Base-by-base conservation (phyloP, 1,139 yeast genomes). In the Geotrichum candidum region DNA sequence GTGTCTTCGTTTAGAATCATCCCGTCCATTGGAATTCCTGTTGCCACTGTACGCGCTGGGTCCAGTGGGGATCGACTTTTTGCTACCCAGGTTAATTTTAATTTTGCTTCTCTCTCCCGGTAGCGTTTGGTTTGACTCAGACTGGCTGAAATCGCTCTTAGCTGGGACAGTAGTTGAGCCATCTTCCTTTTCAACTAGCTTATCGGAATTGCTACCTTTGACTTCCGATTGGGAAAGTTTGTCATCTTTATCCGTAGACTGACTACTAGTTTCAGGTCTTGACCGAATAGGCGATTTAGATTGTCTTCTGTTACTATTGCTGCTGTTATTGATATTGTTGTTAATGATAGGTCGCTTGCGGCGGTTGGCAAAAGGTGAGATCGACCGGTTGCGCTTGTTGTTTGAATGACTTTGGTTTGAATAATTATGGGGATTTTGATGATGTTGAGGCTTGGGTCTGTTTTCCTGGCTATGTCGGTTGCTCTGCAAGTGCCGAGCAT, bases 41-140 rank as follows among this genome's bases (percentile, higher is more conserved):
- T 23, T 31, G 7, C 54, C 25, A 10, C 50, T 46, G 23, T 58
- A 58, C 3, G 61, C 56, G 38, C 61, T 58, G 3, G 61, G 61
- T 22, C 61, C 61, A 27, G 46, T 53, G 6, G 61, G 61, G 33
- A 58, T 54, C 3, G 51, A 53, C 11, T 54, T 54, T 41, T 51
- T 31, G 15, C 55, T 54, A 27, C 61, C 45, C 27, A 58, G 51
- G 3, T 54, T 53, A 11, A 58, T 58, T 50, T 58, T 58, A 27
- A 58, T 58, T 41, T 58, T 58, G 15, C 57, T 50, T 35, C 61
- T 48, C 22, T 46, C 61, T 31, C 51, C 56, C 11, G 61, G 61
- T 7, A 58, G 61, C 13, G 25, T 58, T 53, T 58, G 51, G 13
- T 10, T 35, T 35, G 45, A 35, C 15, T 35, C 45, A 35, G 15